phyloP scores from a whole-genome alignment of 106 monocot genomes.

The Chionographis japonica region DNA sequence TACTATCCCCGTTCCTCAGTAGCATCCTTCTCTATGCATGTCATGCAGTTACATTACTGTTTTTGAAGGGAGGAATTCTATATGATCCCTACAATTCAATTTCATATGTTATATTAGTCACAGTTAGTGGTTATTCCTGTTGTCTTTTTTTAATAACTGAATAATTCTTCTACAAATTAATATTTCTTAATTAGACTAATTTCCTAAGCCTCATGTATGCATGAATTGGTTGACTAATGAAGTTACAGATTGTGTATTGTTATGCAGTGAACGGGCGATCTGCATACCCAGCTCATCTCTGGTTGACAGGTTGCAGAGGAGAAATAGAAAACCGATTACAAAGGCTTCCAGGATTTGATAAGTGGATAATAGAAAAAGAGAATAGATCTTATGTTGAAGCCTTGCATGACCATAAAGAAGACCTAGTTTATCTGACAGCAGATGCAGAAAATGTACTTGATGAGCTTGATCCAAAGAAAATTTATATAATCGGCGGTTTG shows the following conservation, averaged over 20 bases:
- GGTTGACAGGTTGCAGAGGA: slow-evolving; percentile 85
- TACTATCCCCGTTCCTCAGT: no score
- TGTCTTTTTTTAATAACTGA: no score
- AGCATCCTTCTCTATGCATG: no score
- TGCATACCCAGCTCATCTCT: slow-evolving; percentile 72
- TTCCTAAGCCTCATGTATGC: not conserved
- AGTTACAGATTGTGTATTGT: slow-evolving; percentile 92
- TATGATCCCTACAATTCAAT: no score
- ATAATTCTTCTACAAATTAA: no score
- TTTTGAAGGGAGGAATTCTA: no score
- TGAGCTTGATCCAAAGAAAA: slow-evolving; percentile 61
- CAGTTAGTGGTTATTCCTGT: no score
- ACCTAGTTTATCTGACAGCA: slow-evolving; percentile 89
- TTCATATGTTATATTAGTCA: no score
- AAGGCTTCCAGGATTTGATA: slow-evolving; percentile 73
- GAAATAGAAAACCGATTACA: slow-evolving; percentile 64
- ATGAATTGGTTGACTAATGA: slow-evolving; percentile 20
- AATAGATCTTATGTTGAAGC: slow-evolving; percentile 76
- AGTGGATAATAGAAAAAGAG: slow-evolving; percentile 88
- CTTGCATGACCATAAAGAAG: slow-evolving; percentile 65
- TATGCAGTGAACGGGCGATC: slow-evolving; percentile 91
- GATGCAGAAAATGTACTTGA: slow-evolving; percentile 80
- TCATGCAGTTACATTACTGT: no score
- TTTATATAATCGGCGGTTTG: slow-evolving; percentile 88
- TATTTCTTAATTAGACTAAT: no score